A percentile compares a stretch with the other conserved stretches of the same genome.
Evolutionary conservation across 2,329 filamentous ascomycete species (phyloP).

Genomic region (Exserohilum turcica): DNA sequence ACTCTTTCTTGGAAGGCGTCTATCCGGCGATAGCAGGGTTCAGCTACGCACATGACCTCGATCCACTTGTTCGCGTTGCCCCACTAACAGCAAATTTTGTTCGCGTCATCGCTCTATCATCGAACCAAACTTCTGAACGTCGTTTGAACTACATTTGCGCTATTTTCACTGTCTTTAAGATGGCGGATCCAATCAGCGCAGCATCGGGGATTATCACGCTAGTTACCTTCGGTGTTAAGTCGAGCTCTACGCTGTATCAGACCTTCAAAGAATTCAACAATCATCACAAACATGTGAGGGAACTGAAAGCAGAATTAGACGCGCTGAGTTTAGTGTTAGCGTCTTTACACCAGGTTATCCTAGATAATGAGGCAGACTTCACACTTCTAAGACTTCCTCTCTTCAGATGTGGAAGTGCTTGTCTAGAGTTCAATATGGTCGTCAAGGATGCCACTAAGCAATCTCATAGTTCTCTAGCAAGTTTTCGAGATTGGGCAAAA

Average conservation of each 20-base stretch:
- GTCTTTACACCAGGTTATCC: not conserved
- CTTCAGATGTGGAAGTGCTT: not conserved
- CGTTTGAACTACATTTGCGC: not conserved
- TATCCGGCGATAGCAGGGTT: not conserved
- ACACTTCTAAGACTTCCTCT: not conserved
- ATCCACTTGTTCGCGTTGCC: not conserved
- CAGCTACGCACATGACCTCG: not conserved
- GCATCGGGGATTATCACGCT: not conserved
- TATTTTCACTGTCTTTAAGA: not conserved
- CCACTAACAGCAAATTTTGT: not conserved
- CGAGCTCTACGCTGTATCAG: not conserved
- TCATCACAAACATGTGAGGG: not conserved
- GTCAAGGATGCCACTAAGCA: not conserved
- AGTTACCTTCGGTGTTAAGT: not conserved
- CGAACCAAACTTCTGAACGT: not conserved
- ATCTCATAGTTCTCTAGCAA: constrained; percentile 24
- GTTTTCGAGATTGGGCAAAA: no score
- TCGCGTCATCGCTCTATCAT: not conserved
- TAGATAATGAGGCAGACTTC: not conserved
- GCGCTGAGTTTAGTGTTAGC: not conserved
- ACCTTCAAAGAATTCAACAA: not conserved
- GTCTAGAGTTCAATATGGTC: not conserved
- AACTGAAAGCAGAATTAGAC: not conserved
- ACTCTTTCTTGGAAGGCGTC: not conserved
- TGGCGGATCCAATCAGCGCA: not conserved